Conservation (phyloP, 2,329 filamentous ascomycete genomes). For the Colletotrichum aenigma region DNA sequence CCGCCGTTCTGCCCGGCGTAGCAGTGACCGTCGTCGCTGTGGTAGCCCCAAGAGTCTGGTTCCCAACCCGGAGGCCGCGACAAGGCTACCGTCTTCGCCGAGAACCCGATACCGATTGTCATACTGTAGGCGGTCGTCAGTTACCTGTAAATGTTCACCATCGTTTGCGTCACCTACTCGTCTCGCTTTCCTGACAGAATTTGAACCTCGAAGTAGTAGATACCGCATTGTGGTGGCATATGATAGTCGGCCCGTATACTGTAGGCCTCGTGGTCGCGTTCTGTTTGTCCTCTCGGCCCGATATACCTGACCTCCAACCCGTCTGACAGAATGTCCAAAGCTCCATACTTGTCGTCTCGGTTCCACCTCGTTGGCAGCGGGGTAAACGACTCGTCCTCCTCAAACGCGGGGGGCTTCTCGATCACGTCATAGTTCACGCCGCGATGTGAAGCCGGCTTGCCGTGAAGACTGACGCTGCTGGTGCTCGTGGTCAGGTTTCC, state of each 20-base stretch:
- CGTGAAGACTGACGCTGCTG: conserved; percentile 54
- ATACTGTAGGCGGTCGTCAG: conserved; percentile 43
- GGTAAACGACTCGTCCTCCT: conserved; percentile 63
- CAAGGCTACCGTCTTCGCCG: conserved; percentile 55
- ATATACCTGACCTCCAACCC: conserved; percentile 73
- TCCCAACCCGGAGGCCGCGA: conserved; percentile 70
- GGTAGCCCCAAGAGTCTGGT: conserved; percentile 70
- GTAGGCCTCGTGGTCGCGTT: conserved; percentile 75
- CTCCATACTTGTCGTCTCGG: conserved; percentile 73
- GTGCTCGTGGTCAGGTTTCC: conserved; percentile 58
- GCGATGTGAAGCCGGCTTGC: conserved; percentile 67
- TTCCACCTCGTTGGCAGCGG: conserved; percentile 86
- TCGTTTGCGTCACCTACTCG: conserved; percentile 49
- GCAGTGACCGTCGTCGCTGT: conserved; percentile 69
- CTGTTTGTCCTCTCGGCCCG: conserved; percentile 48
- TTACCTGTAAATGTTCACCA: neutral
- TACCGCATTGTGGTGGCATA: conserved; percentile 88
- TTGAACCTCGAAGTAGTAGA: conserved; percentile 89
- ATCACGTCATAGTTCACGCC: conserved; percentile 85
- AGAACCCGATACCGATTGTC: conserved; percentile 68
- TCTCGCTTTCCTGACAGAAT: conserved; percentile 56
- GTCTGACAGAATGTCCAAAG: conserved; percentile 75
- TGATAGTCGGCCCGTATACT: conserved; percentile 82
- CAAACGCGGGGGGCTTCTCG: conserved; percentile 69
- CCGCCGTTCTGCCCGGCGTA: conserved; percentile 63